Percentiles rank a stretch among this genome's conserved stretches.
Evolutionary conservation across 306 rosid species (phyloP).

Genomic region (Rosa chinensis): DNA sequence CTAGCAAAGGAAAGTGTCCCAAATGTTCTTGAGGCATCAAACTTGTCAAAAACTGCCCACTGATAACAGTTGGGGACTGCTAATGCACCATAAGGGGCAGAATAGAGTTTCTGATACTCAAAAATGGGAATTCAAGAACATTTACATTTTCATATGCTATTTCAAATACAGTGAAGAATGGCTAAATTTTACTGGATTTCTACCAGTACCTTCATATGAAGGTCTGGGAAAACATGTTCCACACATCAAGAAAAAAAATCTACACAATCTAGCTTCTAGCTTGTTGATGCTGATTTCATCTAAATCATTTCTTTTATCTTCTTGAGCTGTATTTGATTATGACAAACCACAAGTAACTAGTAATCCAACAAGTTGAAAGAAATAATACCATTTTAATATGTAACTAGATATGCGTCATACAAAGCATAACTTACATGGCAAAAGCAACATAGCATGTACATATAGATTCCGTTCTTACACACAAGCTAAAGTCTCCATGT

Average conservation of each 20-base stretch:
- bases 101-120: too few relatives aligned
- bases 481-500: not conserved
- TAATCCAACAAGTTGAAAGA: not conserved
- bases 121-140: too few relatives aligned
- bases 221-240: not conserved
- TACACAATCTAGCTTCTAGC: not conserved
- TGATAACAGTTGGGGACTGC: too few relatives aligned
- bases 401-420: not conserved
- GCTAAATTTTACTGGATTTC: not conserved
- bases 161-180: too few relatives aligned
- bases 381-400: not conserved
- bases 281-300: not conserved
- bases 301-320: too few relatives aligned
- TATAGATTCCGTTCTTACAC: not conserved
- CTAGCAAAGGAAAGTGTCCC: too few relatives aligned
- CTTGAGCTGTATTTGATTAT: not conserved
- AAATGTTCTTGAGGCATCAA: too few relatives aligned
- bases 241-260: not conserved
- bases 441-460: not conserved
- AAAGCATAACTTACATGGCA: not conserved
- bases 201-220: not conserved
- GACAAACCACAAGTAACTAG: not conserved
- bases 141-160: too few relatives aligned
- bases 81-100: too few relatives aligned
- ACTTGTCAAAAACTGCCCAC: too few relatives aligned